These are phyloP conservation scores for Ophiostoma australiae DNA, from an alignment of 2,329 filamentous ascomycete genomes.

Conservation along the genomic window DNA sequence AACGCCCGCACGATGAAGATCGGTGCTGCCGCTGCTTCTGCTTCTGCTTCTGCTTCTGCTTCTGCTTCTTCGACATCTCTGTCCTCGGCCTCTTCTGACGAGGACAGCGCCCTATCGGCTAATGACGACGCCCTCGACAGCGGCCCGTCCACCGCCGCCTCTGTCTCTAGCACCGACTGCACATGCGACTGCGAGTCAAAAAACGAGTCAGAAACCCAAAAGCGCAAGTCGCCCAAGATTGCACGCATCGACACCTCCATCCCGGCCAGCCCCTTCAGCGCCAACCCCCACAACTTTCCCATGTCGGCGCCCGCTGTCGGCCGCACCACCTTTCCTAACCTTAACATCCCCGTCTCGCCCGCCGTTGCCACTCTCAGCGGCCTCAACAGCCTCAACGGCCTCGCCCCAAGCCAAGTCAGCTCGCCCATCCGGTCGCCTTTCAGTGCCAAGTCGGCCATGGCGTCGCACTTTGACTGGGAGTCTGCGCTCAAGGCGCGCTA, in stretches of 20 bases:
- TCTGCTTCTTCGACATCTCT: slow-evolving; percentile 34
- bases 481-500: slow-evolving; percentile 62
- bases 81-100: slow-evolving; percentile 34
- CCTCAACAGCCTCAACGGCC: not conserved
- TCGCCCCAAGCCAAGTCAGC: slow-evolving; percentile 38
- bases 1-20: not conserved
- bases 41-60: not conserved
- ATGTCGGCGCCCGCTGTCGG: slow-evolving; percentile 58
- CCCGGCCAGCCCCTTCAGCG: slow-evolving; percentile 45
- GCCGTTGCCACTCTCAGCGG: slow-evolving; percentile 44
- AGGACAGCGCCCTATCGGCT: slow-evolving; percentile 29
- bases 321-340: slow-evolving; percentile 56
- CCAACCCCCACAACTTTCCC: slow-evolving; percentile 41
- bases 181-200: slow-evolving; percentile 51
- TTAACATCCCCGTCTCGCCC: slow-evolving; percentile 75
- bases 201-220: slow-evolving; percentile 35
- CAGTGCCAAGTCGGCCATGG: slow-evolving; percentile 52
- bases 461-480: slow-evolving; percentile 76
- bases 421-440: slow-evolving; percentile 75
- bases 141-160: slow-evolving; percentile 49
- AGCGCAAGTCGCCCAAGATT: slow-evolving; percentile 46
- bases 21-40: slow-evolving; percentile 29
- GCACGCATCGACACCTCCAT: slow-evolving; percentile 37
- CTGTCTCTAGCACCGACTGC: slow-evolving; percentile 48
- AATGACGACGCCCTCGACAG: slow-evolving; percentile 35